Percentiles rank a stretch among this genome's conserved stretches.
Evolutionary conservation across 2,329 filamentous ascomycete genomes (phyloP).

Genomic region (Ophiognomonia clavigignenti-juglandacearum): DNA sequence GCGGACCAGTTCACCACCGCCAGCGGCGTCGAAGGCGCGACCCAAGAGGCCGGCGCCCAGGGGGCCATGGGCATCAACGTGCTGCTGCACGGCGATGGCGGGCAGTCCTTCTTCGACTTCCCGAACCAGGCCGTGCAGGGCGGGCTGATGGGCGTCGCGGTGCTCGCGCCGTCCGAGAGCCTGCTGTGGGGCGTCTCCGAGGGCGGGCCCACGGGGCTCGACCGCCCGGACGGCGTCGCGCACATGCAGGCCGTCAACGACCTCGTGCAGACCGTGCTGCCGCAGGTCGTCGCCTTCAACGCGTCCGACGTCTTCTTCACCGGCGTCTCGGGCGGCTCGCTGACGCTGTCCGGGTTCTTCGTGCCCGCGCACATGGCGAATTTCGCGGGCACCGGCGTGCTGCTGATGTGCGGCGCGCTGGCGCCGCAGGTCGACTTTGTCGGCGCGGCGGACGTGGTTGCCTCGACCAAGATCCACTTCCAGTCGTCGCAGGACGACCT

Average conservation of each 20-base stretch:
- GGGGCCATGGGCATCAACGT: constrained; percentile 48
- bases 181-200: constrained; percentile 57
- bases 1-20: constrained; percentile 46
- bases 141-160: constrained; percentile 46
- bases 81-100: constrained; percentile 54
- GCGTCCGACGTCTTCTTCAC: constrained; percentile 49
- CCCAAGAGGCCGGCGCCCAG: constrained; percentile 23
- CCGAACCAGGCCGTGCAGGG: constrained; percentile 48
- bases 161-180: constrained; percentile 43
- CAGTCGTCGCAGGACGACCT: constrained; percentile 51
- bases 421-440: constrained; percentile 47
- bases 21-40: constrained; percentile 43
- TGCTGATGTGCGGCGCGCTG: constrained; percentile 52
- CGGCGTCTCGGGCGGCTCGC: constrained; percentile 49
- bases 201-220: constrained; percentile 47
- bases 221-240: constrained; percentile 49
- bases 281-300: constrained; percentile 50
- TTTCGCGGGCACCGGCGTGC: constrained; percentile 44
- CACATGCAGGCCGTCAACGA: constrained; percentile 52
- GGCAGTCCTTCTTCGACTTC: constrained; percentile 54
- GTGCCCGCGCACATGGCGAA: constrained; percentile 50
- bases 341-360: constrained; percentile 53
- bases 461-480: constrained; percentile 48
- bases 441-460: constrained; percentile 32
- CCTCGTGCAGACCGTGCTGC: constrained; percentile 43